Percentiles rank a stretch among this genome's conserved stretches.
Conservation (phyloP, 257 asterid species). For the Solanum medicagineum region DNA sequence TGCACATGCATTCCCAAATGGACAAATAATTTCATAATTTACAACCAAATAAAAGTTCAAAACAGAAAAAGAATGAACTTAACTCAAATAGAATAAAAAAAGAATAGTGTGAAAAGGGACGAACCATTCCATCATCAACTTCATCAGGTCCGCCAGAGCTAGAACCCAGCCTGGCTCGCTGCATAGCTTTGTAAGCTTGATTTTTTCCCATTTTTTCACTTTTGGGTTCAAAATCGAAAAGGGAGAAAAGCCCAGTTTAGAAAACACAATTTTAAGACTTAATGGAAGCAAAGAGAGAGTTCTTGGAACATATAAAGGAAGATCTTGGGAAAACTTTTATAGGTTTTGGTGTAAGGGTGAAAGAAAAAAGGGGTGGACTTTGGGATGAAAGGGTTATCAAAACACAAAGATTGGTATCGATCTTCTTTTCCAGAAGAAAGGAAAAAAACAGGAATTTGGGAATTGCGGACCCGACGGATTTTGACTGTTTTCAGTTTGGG, state of each 20-base stretch:
- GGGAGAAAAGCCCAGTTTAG: neutral
- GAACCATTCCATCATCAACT: constrained; percentile 87
- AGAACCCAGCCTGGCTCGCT: constrained; percentile 67
- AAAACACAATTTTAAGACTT: neutral
- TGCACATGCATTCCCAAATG: neutral
- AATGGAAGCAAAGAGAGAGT: neutral
- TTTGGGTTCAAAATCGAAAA: neutral
- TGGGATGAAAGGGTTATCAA: neutral
- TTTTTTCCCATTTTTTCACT: constrained; percentile 63
- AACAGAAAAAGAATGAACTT: neutral
- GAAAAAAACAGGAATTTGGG: neutral
- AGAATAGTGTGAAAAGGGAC: constrained; percentile 50
- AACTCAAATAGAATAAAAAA: neutral
- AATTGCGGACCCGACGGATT: neutral
- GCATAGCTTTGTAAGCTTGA: constrained; percentile 93
- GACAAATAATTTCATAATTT: neutral
- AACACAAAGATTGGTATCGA: neutral
- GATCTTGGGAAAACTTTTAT: neutral
- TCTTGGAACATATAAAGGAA: neutral
- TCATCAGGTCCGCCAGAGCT: constrained; percentile 68
- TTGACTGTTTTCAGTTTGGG: neutral
- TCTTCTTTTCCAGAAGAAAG: neutral
- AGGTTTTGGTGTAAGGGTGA: neutral
- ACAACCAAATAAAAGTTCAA: neutral
- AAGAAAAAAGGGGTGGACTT: neutral